A percentile compares a stretch with the other conserved stretches of the same genome.
phyloP scores from a whole-genome alignment of 73 alveolate species.

The Paramecium pentaurelia region DNA sequence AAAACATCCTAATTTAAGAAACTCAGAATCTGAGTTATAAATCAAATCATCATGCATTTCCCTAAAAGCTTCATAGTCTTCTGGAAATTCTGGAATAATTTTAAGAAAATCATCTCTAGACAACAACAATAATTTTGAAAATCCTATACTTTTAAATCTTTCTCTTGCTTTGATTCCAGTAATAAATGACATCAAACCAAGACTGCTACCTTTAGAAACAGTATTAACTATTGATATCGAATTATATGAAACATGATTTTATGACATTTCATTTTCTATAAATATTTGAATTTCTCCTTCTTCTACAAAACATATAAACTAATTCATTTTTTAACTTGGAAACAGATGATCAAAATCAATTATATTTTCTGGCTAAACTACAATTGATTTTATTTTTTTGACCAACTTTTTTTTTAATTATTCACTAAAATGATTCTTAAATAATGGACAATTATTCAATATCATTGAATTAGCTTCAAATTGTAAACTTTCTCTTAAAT shows the following conservation, averaged over 20 bases:
- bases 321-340: background rate
- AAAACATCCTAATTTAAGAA: slow-evolving; percentile 17
- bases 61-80: slow-evolving; percentile 54
- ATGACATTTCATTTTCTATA: slow-evolving; percentile 5
- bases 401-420: slow-evolving; percentile 17
- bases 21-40: slow-evolving; percentile 27
- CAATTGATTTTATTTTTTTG: background rate
- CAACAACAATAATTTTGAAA: slow-evolving; percentile 19
- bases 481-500: background rate
- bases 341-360: slow-evolving; percentile 24
- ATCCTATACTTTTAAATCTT: slow-evolving; percentile 30
- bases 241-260: background rate
- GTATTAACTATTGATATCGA: background rate
- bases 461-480: slow-evolving; percentile 36
- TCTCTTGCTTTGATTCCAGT: slow-evolving; percentile 32
- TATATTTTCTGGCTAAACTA: slow-evolving; percentile 36
- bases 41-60: slow-evolving; percentile 47
- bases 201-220: background rate
- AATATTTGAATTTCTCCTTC: slow-evolving; percentile 6
- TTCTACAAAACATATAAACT: slow-evolving; percentile 26
- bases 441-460: background rate
- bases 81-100: slow-evolving; percentile 44
- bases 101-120: slow-evolving; percentile 46
- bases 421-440: slow-evolving; percentile 31
- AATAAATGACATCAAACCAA: slow-evolving; percentile 1